phyloP scores from a whole-genome alignment of 106 monocot genomes.

The Amphibolis antarctica region DNA sequence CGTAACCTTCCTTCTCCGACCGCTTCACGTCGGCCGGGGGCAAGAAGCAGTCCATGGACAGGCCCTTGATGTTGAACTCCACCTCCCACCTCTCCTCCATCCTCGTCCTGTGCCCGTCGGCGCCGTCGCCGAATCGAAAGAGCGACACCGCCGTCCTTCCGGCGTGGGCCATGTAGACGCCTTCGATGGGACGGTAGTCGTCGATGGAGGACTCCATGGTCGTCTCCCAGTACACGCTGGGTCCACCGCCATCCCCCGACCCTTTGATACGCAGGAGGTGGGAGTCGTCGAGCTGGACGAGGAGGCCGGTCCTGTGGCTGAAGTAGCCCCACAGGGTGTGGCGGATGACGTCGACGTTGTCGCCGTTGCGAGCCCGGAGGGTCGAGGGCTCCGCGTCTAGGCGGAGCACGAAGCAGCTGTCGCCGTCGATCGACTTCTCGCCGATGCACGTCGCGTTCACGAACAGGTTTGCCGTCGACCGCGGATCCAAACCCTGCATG shows the following conservation, averaged over 20 bases:
- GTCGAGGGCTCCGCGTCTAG: constrained; percentile 37
- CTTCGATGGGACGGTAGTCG: constrained; percentile 58
- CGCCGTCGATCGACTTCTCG: constrained; percentile 51
- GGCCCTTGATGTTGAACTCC: constrained; percentile 59
- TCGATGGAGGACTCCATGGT: constrained; percentile 49
- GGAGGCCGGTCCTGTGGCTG: constrained; percentile 68
- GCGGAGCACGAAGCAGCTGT: constrained; percentile 63
- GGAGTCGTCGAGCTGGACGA: constrained; percentile 57
- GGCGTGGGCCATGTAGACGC: constrained; percentile 58
- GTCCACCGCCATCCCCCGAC: neutral
- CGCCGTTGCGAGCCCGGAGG: constrained; percentile 49
- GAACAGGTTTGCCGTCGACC: constrained; percentile 65
- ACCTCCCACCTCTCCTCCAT: constrained; percentile 80
- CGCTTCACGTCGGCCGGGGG: constrained; percentile 23
- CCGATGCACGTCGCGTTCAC: constrained; percentile 43
- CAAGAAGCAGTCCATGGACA: constrained; percentile 63
- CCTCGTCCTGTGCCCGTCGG: constrained; percentile 25
- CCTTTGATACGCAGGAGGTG: constrained; percentile 49
- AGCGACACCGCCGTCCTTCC: constrained; percentile 53
- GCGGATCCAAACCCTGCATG: constrained; percentile 68
- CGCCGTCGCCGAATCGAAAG: constrained; percentile 36
- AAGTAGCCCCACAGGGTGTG: constrained; percentile 86
- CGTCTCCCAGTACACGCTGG: constrained; percentile 61
- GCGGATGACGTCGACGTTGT: constrained; percentile 48
- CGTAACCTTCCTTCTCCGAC: constrained; percentile 1